Base-by-base conservation (phyloP, 257 asterid species). In the Misopates orontium region DNA sequence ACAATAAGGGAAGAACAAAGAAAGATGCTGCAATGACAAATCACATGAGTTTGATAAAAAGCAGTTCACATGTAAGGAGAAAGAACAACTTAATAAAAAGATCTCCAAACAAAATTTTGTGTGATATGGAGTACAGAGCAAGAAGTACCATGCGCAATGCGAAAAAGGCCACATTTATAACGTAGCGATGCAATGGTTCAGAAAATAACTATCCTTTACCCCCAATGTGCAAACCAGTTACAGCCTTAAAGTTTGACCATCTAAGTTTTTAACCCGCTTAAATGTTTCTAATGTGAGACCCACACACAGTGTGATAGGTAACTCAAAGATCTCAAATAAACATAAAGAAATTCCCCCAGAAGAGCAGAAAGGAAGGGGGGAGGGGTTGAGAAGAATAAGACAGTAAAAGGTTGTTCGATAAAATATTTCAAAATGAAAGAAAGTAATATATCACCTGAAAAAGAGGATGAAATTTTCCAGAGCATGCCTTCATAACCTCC, bases 401-500 rank as follows among this genome's bases (percentile, higher is more conserved):
- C 13, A 5, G 44, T 16, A 0, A 49, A 64, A 66, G 67, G 28
- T 62, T 58, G 45, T 14, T 6, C 21, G 17, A 40, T 4, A 65
- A 47, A 62, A 15, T 39, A 60, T 39, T 32, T 53, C 8, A 60
- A 57, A 25, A 68, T 9, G 66, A 52, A 69, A 21, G 10, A 66
- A 1, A 44, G 15, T 15, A 62, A 61, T 72, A 11, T 42, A 6
- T 15, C 42, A 91, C 98, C 96, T 91, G 98, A 64, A 82, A 84
- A 40, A 91, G 91, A 4, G 98, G 96, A 77, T 91, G 96, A 69
- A 91, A 91, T 80, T 91, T 91, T 70, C 96, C 96, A 63, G 98
- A 86, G 87, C 98, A 91, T 42, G 98, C 98, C 85, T 91, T 91
- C 82, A 91, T 60, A 77, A 91, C 90, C 79, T 91, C 98, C 86